Evolutionary conservation across 805 yeast species (phyloP).

Genomic region (Ogataea parapolymorpha): DNA sequence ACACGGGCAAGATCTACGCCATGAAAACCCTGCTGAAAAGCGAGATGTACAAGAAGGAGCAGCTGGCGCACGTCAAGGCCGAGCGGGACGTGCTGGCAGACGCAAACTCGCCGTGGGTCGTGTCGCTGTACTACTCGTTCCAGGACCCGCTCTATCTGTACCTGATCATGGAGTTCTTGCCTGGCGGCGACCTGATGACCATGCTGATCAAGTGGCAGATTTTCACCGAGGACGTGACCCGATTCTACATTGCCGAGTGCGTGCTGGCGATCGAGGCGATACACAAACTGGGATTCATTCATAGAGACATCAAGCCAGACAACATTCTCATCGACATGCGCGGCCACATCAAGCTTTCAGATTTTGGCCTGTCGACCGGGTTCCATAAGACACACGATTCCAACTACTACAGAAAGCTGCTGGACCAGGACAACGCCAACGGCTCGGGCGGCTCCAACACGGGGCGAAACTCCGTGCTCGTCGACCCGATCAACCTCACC

Average conservation of each 20-base stretch:
- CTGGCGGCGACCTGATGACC: constrained; percentile 90
- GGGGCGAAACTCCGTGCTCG: constrained; percentile 73
- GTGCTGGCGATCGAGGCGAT: constrained; percentile 92
- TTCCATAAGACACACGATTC: constrained; percentile 92
- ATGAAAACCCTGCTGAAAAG: constrained; percentile 89
- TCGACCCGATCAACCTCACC: constrained; percentile 91
- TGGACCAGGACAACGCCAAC: constrained; percentile 54
- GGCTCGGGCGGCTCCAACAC: constrained; percentile 32
- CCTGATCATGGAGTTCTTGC: constrained; percentile 75
- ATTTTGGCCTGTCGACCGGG: constrained; percentile 84
- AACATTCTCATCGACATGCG: constrained; percentile 67
- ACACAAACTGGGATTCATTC: constrained; percentile 90
- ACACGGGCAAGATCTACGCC: constrained; percentile 88
- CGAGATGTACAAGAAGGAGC: constrained; percentile 94
- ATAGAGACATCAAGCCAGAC: constrained; percentile 97
- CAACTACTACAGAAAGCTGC: constrained; percentile 74
- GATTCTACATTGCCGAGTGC: constrained; percentile 95
- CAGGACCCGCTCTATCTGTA: constrained; percentile 75
- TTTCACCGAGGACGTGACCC: constrained; percentile 86
- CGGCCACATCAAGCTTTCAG: constrained; percentile 65
- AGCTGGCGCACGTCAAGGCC: constrained; percentile 91
- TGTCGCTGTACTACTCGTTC: constrained; percentile 74
- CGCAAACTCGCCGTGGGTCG: constrained; percentile 86
- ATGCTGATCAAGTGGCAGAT: constrained; percentile 94
- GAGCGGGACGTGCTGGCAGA: constrained; percentile 94